Conservation (phyloP, 306 rosid species). For the Rosa multiflora region DNA sequence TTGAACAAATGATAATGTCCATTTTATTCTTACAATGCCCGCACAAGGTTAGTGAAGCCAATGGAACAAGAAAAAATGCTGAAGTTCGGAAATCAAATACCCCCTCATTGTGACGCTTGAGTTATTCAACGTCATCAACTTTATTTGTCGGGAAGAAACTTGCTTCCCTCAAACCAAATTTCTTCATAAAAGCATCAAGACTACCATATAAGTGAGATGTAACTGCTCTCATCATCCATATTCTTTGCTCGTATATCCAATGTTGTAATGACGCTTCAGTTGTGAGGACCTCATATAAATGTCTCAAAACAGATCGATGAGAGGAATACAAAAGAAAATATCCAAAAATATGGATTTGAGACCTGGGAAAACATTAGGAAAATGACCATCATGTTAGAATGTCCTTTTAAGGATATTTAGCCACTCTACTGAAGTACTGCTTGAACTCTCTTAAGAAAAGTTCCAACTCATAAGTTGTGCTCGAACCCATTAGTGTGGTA, state of each 20-base stretch:
- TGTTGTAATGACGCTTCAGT: constrained; percentile 43
- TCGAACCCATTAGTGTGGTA: no score
- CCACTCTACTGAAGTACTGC: no score
- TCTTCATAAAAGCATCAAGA: constrained; percentile 56
- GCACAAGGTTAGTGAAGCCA: no score
- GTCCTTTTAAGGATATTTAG: no score
- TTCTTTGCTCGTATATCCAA: constrained; percentile 52
- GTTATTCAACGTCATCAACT: constrained; percentile 42
- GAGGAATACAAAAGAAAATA: constrained; percentile 41
- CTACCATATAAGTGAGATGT: constrained; percentile 53
- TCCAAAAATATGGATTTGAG: constrained; percentile 39
- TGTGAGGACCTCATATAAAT: constrained; percentile 44
- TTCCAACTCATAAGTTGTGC: no score
- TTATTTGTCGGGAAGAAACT: constrained; percentile 66
- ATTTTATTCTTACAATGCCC: no score
- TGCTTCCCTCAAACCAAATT: constrained; percentile 46
- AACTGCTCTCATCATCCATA: constrained; percentile 59
- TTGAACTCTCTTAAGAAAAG: no score
- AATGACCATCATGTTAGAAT: neutral
- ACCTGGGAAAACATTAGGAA: constrained; percentile 35
- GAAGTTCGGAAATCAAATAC: constrained; percentile 56
- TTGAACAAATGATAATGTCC: no score
- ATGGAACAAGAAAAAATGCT: constrained; percentile 49
- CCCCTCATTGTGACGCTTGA: constrained; percentile 44
- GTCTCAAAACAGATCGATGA: constrained; percentile 33